Evolutionary conservation across 2,329 filamentous ascomycete species (phyloP), one percentile per base, ranked within the genome.

Genomic region (Ampelomyces quisqualis): DNA sequence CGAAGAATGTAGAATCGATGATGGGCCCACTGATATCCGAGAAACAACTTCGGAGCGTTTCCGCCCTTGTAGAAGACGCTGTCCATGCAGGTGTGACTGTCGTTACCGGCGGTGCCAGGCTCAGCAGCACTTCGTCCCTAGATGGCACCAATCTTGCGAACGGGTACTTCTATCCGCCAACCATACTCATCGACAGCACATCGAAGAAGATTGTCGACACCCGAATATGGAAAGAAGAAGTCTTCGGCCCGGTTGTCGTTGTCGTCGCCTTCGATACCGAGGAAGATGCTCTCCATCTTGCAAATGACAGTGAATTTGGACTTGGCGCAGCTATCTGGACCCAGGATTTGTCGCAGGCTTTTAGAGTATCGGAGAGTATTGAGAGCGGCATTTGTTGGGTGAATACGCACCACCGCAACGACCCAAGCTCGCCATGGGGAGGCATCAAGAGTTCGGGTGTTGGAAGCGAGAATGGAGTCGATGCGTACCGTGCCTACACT

Each of bases 381-480:
- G 73, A 77, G 11, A 70, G 74, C 1, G 74, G 73, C 1, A 76
- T 77, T 20, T 67, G 71, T 20, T 75, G 58, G 70, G 63, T 69
- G 11, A 77, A 74, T 47, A 74, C 69, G 1, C 84, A 88, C 64
- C 84, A 88, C 59, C 75, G 84, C 22, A 88, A 87, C 52, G 84
- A 87, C 51, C 84, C 84, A 0, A 82, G 82, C 51, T 83, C 82
- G 43, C 81, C 85, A 1, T 85, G 84, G 84, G 85, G 84, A 18
- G 81, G 84, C 1, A 71, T 78, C 20, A 81, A 81, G 52, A 72
- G 71, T 23, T 74, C 77, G 1, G 85, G 85, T 1, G 76, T 88
- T 0, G 85, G 84, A 1, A 87, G 83, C 45, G 85, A 89, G 70
- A 88, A 88, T 55, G 85, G 85, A 0, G 53, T 82, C 0, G 84